Evolutionary conservation across 768 basidiomycete species (phyloP).

Genomic region (Phaeotremella skinneri): DNA sequence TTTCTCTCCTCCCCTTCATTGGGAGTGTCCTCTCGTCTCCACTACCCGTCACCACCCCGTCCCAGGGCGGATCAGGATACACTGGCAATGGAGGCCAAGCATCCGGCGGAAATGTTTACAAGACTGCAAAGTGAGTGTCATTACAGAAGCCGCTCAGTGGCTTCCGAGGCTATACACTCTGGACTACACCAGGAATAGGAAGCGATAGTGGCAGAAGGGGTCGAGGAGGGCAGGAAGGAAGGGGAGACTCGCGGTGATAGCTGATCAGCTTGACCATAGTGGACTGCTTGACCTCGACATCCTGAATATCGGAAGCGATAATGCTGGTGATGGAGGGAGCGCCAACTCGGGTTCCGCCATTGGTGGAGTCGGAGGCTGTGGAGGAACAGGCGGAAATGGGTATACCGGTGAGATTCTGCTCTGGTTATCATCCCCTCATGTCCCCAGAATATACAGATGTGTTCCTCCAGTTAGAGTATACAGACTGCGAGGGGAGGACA

Average conservation of each 20-base stretch:
- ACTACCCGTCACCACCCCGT: constrained; percentile 12
- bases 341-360: constrained; percentile 38
- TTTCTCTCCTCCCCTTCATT: constrained; percentile 8
- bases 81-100: constrained; percentile 39
- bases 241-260: not conserved
- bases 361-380: constrained; percentile 22
- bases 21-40: constrained; percentile 22
- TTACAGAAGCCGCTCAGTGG: too few relatives aligned
- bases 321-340: constrained; percentile 37
- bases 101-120: constrained; percentile 27
- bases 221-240: too few relatives aligned
- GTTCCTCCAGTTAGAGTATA: too few relatives aligned
- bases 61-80: constrained; percentile 30
- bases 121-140: constrained; percentile 11
- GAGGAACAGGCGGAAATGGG: constrained; percentile 25
- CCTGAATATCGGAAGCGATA: constrained; percentile 40
- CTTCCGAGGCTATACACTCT: too few relatives aligned
- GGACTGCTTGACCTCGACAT: constrained; percentile 38
- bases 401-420: constrained; percentile 21
- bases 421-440: too few relatives aligned
- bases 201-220: too few relatives aligned
- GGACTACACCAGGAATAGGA: too few relatives aligned
- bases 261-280: constrained; percentile 5
- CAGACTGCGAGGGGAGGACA: too few relatives aligned
- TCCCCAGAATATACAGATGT: too few relatives aligned